Percentiles rank a stretch among this genome's conserved stretches.
phyloP scores from a whole-genome alignment of 2,329 filamentous ascomycete genomes.

The Colletotrichum tanaceti region DNA sequence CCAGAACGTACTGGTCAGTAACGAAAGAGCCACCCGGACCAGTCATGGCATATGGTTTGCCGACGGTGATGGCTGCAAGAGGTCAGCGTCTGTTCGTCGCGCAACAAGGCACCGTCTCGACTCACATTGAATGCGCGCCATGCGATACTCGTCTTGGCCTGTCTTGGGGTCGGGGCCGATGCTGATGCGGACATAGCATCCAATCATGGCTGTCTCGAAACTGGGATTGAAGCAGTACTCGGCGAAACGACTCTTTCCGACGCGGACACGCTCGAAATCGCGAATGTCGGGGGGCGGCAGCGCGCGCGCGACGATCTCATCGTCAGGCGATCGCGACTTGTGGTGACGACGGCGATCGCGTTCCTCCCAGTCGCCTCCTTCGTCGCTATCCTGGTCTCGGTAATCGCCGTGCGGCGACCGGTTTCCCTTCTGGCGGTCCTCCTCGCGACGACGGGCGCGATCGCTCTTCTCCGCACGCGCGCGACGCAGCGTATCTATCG shows the following conservation, averaged over 20 bases:
- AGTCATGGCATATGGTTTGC: conserved; percentile 86
- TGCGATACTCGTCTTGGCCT: conserved; percentile 83
- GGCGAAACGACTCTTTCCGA: conserved; percentile 87
- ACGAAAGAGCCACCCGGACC: conserved; percentile 81
- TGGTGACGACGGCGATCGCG: conserved; percentile 58
- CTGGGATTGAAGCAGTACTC: conserved; percentile 93
- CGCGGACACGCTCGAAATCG: conserved; percentile 86
- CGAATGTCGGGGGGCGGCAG: conserved; percentile 77
- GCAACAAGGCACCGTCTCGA: not conserved
- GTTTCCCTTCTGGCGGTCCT: conserved; percentile 66
- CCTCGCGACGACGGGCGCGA: conserved; percentile 71
- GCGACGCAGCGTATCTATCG: conserved; percentile 76
- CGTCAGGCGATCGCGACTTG: conserved; percentile 66
- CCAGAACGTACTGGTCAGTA: conserved; percentile 85
- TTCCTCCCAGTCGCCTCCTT: conserved; percentile 59
- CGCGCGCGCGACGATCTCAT: conserved; percentile 75
- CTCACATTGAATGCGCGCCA: conserved; percentile 87
- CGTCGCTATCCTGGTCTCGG: conserved; percentile 80
- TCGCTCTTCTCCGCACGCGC: conserved; percentile 74
- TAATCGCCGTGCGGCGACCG: conserved; percentile 65
- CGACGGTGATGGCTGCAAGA: conserved; percentile 76
- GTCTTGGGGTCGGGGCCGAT: conserved; percentile 81
- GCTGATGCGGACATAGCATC: conserved; percentile 87
- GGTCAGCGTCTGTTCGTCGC: conserved; percentile 7
- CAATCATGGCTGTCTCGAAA: conserved; percentile 83